Conservation (phyloP, 2,329 filamentous ascomycete genomes). For the Claviceps spartinae region DNA sequence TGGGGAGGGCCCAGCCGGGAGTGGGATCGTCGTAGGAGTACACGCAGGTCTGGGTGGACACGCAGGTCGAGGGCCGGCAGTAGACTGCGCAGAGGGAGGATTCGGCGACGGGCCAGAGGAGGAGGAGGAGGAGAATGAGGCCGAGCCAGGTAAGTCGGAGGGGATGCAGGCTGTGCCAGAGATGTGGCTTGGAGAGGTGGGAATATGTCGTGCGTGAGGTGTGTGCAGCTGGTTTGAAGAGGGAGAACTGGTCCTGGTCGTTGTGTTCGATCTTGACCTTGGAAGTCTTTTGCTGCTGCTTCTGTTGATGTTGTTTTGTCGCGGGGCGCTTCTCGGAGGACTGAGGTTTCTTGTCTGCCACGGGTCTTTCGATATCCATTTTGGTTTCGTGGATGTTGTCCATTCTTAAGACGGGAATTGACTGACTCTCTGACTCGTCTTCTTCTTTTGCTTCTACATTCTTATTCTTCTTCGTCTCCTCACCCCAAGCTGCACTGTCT, state of each 20-base stretch:
- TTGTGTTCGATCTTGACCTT: not conserved
- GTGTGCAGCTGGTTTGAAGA: conserved; percentile 8
- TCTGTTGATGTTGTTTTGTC: not conserved
- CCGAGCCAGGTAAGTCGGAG: conserved; percentile 37
- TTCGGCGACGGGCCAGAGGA: conserved; percentile 43
- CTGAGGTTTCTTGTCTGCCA: conserved; percentile 15
- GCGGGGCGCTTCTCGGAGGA: not conserved
- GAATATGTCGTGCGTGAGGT: conserved; percentile 21
- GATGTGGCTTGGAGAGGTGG: conserved; percentile 30
- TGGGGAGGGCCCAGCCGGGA: conserved; percentile 46
- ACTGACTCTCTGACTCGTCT: conserved; percentile 23
- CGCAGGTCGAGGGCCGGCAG: conserved; percentile 40
- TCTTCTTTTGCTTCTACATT: not conserved
- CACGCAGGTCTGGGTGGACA: conserved; percentile 28
- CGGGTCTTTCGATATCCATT: conserved; percentile 42
- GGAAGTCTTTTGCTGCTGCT: not conserved
- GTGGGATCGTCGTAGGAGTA: conserved; percentile 46
- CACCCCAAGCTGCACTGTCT: not conserved
- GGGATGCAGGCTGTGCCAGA: conserved; percentile 29
- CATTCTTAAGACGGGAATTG: conserved; percentile 35
- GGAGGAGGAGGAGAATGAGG: conserved; percentile 26
- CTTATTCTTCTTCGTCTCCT: conserved; percentile 1
- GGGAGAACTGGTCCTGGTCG: not conserved
- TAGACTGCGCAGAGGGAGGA: conserved; percentile 37
- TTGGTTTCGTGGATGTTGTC: conserved; percentile 41